Base-by-base conservation (phyloP, 106 monocot genomes). In the Apostasia ramifera region DNA sequence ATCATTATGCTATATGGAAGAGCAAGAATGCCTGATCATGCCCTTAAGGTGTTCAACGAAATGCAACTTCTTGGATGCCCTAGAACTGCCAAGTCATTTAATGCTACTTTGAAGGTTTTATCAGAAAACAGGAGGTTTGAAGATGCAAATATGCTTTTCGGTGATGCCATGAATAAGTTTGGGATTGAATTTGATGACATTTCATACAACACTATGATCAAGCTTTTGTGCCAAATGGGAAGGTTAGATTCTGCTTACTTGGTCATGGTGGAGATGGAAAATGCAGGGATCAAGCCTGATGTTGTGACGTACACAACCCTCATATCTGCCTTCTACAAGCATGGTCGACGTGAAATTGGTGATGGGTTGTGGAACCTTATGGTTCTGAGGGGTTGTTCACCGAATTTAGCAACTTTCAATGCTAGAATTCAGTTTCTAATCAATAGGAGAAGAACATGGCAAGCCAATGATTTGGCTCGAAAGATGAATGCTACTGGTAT, bases 291-390 rank as follows among this genome's bases (percentile, higher is more conserved):
- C 3, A 69, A 68, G 49, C 92, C 95, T 1, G 92, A 92, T 81
- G 92, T 92, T 44, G 74, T 95, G 59, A 95, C 95, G 5, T 95
- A 91, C 47, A 91, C 95, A 3, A 91, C 85, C 4, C 77, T 97
- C 42, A 92, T 97, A 12, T 80, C 89, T 12, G 84, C 92, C 0
- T 81, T 77, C 49, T 92, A 97, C 75, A 97, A 97, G 74, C 57
- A 59, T 47, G 71, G 71, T n/a, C 84, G 59, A 44, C 82, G 76
- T 54, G 88, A 97, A 66, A 66, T 97, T 74, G 89, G 92, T 51
- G 78, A 92, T 56, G 95, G 95, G 9, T 74, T 97, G 58, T 97
- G 95, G 95, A 97, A 97, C 78, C 82, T 97, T 43, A 97, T 97
- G 95, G 72, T 79, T 53, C 73, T 81, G 46, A 81, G 74, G 59